A percentile compares a stretch with the other conserved stretches of the same genome.
phyloP scores from a whole-genome alignment of 228 moss, liverwort and hornwort genomes.

The Sphagnum fallax region DNA sequence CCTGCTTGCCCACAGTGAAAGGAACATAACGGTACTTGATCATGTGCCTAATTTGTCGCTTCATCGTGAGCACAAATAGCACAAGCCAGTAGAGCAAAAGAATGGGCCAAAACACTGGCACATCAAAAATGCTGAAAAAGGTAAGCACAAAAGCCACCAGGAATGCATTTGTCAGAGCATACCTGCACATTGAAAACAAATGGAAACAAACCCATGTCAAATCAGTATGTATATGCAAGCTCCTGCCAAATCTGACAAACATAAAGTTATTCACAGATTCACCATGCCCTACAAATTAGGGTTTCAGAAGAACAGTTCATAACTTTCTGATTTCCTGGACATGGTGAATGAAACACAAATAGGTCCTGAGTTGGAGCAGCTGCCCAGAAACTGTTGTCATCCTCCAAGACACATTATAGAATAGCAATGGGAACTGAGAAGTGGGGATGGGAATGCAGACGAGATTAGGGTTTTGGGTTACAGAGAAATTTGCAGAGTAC shows the following conservation, averaged over 20 bases:
- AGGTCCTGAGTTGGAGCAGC: too few relatives aligned
- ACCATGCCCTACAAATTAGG: too few relatives aligned
- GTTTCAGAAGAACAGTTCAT: too few relatives aligned
- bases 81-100: constrained; percentile 87
- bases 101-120: constrained; percentile 98
- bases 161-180: constrained; percentile 84
- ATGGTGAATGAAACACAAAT: too few relatives aligned
- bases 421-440: too few relatives aligned
- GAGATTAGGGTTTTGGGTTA: neutral
- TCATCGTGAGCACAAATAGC: constrained; percentile 90
- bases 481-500: neutral
- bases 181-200: constrained; percentile 42
- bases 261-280: too few relatives aligned
- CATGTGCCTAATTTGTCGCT: constrained; percentile 97
- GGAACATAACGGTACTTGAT: constrained; percentile 87
- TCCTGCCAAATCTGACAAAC: too few relatives aligned
- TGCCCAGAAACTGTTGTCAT: too few relatives aligned
- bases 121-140: constrained; percentile 96
- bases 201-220: neutral
- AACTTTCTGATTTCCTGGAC: too few relatives aligned
- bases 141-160: constrained; percentile 74
- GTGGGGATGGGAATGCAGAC: too few relatives aligned
- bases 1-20: constrained; percentile 83
- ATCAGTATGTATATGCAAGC: too few relatives aligned
- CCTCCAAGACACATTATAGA: too few relatives aligned